Conservation (phyloP, 495 filamentous ascomycete species). For the Penicillium flavigenum region DNA sequence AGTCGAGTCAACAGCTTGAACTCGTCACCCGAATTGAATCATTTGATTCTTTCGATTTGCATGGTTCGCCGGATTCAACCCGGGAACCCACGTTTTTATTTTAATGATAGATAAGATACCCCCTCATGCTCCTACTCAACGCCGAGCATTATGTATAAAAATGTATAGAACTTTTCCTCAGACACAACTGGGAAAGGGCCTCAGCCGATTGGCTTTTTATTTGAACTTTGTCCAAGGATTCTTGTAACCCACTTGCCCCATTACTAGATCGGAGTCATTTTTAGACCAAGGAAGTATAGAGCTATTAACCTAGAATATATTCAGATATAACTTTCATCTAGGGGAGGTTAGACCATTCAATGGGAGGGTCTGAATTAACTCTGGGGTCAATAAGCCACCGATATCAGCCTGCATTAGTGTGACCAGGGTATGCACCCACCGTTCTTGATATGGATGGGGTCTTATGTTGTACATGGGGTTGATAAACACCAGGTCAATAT, state of each 20-base stretch:
- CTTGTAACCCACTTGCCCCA: neutral
- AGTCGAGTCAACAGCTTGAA: conserved; percentile 7
- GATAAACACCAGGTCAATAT: too few species aligned
- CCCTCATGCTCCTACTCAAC: conserved; percentile 12
- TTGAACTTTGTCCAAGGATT: neutral
- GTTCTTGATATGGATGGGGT: too few species aligned
- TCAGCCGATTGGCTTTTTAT: neutral
- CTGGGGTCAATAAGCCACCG: neutral
- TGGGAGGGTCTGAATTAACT: neutral
- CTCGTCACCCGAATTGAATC: neutral
- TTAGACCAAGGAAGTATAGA: neutral
- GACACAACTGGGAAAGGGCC: neutral
- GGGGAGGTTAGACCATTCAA: too few species aligned
- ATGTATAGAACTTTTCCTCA: conserved; percentile 7
- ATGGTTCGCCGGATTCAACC: conserved; percentile 3
- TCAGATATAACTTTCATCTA: too few species aligned
- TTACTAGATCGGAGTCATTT: neutral
- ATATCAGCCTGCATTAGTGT: neutral
- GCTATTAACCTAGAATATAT: neutral
- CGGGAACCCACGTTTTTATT: neutral
- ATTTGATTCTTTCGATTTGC: conserved; percentile 4
- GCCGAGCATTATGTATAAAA: conserved; percentile 13
- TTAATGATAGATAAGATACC: conserved; percentile 14
- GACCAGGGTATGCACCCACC: neutral
- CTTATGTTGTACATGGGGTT: too few species aligned